Percentiles rank a stretch among this genome's conserved stretches.
Conservation (phyloP, 257 asterid species). For the Capsicum pubescens region DNA sequence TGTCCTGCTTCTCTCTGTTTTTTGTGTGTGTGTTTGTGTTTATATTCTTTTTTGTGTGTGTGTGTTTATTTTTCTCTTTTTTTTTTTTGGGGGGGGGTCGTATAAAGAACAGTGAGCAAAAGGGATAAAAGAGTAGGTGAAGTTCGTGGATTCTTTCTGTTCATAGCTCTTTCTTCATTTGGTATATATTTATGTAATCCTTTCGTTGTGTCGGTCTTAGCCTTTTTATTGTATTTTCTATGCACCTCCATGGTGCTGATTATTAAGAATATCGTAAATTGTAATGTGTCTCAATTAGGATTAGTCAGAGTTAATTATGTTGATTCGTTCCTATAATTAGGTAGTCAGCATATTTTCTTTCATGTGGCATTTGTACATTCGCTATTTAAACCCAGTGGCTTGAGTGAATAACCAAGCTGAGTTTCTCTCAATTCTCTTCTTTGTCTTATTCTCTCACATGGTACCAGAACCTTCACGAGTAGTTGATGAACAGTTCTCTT, state of each 20-base stretch:
- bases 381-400: not conserved
- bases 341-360: not conserved
- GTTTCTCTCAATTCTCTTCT: not conserved
- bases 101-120: not conserved
- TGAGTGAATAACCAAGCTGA: not conserved
- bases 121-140: not conserved
- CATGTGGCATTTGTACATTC: not conserved
- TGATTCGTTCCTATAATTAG: not conserved
- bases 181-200: not conserved
- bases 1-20: not conserved
- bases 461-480: too few species aligned
- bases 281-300: not conserved
- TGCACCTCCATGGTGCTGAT: not conserved
- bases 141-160: not conserved
- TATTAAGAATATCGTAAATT: not conserved
- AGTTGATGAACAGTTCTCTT: too few species aligned
- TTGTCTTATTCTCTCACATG: not conserved
- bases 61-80: not conserved
- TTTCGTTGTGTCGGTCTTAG: not conserved
- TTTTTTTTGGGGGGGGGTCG: not conserved
- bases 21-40: not conserved
- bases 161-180: not conserved
- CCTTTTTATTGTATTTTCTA: not conserved
- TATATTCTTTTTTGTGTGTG: too few species aligned
- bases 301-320: not conserved